Conservation (phyloP, 139 green algal species). For the Auxenochlorella pyrenoidosa region DNA sequence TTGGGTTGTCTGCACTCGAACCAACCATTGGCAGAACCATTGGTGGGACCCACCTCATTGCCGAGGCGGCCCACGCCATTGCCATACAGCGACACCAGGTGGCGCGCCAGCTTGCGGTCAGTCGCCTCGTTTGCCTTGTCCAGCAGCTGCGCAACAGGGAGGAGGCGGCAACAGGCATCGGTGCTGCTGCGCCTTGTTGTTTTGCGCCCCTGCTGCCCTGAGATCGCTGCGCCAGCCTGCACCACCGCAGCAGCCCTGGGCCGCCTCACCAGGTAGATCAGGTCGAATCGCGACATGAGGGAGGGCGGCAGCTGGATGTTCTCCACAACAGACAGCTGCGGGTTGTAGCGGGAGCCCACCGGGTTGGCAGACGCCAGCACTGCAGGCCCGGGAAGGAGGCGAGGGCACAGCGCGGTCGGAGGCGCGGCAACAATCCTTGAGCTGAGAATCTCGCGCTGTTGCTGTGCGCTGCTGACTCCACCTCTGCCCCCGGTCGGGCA, state of each 20-base stretch:
- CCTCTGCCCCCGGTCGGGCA: too few species aligned
- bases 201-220: too few species aligned
- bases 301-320: constrained; percentile 98
- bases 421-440: neutral
- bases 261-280: constrained; percentile 91
- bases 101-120: constrained; percentile 89
- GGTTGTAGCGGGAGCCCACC: constrained; percentile 88
- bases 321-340: constrained; percentile 86
- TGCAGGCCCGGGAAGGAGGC: neutral
- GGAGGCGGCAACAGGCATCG: too few species aligned
- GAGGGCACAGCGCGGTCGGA: neutral
- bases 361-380: constrained; percentile 85
- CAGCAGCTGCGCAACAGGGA: constrained; percentile 57
- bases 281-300: constrained; percentile 93
- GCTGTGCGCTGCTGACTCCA: too few species aligned
- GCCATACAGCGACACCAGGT: constrained; percentile 93
- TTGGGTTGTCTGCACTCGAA: too few species aligned
- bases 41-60: neutral
- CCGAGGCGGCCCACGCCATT: constrained; percentile 33
- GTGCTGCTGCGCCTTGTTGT: too few species aligned
- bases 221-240: too few species aligned
- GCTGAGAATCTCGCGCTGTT: too few species aligned
- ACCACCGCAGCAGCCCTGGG: too few species aligned
- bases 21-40: too few species aligned
- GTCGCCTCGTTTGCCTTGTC: constrained; percentile 88